Evolutionary conservation across 2,329 filamentous ascomycete genomes (phyloP), one percentile per base, ranked within the genome.

Genomic region (Diatrype stigma): DNA sequence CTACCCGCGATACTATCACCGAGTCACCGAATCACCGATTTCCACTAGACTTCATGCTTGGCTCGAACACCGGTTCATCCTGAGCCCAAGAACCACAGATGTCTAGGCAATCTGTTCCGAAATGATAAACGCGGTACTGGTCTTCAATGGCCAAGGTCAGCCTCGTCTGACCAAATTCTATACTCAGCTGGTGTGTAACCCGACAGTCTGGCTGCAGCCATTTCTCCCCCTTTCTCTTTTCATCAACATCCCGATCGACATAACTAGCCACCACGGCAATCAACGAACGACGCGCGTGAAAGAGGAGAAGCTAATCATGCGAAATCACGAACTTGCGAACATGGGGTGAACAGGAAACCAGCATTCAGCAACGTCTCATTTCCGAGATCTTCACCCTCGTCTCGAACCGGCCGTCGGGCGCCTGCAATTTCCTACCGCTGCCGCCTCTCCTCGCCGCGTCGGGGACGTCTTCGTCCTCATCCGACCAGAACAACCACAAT

Each of bases 101-200:
- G n/a, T 19, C 26, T 19, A 28, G 38, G 28, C 40, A 38, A 59
- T 45, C 54, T 56, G 54, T 28, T 52, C 46, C 56, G 73, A 60
- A 60, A 99, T 99, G 94, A 97, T 99, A 72, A 99, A 96, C 78
- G 94, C 95, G 30, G 93, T 99, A 55, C 80, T 99, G 59, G 93
- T 99, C 69, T 99, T 99, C 79, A 99, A 99, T 67, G 96, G 96
- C 76, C 90, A 93, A 63, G 94, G 94, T 57, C 93, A 99, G 73
- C 93, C 94, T 35, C 87, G 94, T 50, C 81, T 99, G 69, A 97
- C 93, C 63, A 97, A 97, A 66, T 99, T 99, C 78, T 99, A 99
- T 70, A 96, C 93, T 2, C 93, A 97, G 69, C 84, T 99, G 60
- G 93, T 96, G 72, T 54, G 73, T 64, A 47, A n/a, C n/a, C n/a